Percentiles rank a stretch among this genome's conserved stretches.
Conservation (phyloP, 2,329 filamentous ascomycete genomes). For the Zalaria sp. region DNA sequence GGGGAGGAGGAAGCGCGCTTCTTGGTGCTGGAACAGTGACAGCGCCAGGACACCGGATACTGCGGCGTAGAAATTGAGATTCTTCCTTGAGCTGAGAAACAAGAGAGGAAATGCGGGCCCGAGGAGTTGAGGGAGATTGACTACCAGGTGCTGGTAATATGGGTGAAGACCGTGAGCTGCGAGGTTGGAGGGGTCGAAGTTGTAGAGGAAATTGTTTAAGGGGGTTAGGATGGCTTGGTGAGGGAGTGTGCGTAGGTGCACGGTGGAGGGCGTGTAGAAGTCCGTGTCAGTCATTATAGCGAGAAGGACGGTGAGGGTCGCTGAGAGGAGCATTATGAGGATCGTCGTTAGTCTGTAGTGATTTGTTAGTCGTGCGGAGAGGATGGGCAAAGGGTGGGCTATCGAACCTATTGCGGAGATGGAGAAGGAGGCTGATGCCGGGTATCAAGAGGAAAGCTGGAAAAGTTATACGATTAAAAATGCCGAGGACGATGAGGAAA, state of each 20-base stretch:
- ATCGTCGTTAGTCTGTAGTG: constrained; percentile 41
- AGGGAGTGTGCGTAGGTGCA: constrained; percentile 51
- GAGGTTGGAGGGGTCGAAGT: constrained; percentile 32
- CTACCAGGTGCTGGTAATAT: constrained; percentile 35
- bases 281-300: constrained; percentile 73
- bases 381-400: not conserved
- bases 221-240: constrained; percentile 37
- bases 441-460: constrained; percentile 84
- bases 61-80: constrained; percentile 55
- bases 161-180: constrained; percentile 39
- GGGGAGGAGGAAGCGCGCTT: constrained; percentile 64
- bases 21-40: constrained; percentile 65
- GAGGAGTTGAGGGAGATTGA: constrained; percentile 38
- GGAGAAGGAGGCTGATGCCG: constrained; percentile 66
- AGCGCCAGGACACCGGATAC: constrained; percentile 56
- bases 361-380: not conserved
- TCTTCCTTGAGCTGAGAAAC: constrained; percentile 36
- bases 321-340: constrained; percentile 49
- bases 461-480: constrained; percentile 96
- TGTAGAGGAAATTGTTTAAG: constrained; percentile 39
- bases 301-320: constrained; percentile 53
- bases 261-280: constrained; percentile 54
- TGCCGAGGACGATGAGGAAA: constrained; percentile 66
- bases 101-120: constrained; percentile 36
- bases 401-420: constrained; percentile 69